A percentile compares a stretch with the other conserved stretches of the same genome.
Conservation (phyloP, 1,284 basidiomycete species). For the Rugosomyces carneus region DNA sequence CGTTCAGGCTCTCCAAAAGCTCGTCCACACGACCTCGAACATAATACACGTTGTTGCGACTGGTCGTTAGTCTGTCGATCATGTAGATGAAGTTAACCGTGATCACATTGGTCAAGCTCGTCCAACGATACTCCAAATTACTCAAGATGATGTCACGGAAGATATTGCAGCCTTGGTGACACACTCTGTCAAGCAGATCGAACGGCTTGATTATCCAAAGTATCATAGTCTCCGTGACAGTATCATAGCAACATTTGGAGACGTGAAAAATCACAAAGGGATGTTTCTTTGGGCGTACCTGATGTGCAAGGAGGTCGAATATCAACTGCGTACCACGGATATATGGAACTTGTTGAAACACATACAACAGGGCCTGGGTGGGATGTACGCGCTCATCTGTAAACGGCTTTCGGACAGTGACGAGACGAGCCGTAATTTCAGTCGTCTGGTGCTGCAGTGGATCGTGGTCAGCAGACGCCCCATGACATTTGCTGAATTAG, state of each 20-base stretch:
- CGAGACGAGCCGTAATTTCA: background rate
- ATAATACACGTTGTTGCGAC: background rate
- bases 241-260: background rate
- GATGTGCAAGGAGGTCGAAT: background rate
- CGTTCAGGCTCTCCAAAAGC: background rate
- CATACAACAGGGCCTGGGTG: background rate
- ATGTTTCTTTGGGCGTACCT: background rate
- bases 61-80: background rate
- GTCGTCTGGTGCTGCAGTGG: constrained; percentile 5
- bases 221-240: background rate
- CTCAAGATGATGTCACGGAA: background rate
- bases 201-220: background rate
- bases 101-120: background rate
- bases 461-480: constrained; percentile 7
- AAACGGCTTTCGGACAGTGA: background rate
- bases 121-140: background rate
- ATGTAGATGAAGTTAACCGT: background rate
- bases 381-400: background rate
- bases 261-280: background rate
- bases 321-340: background rate
- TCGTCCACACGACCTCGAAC: background rate
- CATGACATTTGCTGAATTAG: constrained; percentile 5
- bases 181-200: background rate
- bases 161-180: background rate
- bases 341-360: background rate